Evolutionary conservation across 768 basidiomycete species (phyloP).

Genomic region (Chiua virens): DNA sequence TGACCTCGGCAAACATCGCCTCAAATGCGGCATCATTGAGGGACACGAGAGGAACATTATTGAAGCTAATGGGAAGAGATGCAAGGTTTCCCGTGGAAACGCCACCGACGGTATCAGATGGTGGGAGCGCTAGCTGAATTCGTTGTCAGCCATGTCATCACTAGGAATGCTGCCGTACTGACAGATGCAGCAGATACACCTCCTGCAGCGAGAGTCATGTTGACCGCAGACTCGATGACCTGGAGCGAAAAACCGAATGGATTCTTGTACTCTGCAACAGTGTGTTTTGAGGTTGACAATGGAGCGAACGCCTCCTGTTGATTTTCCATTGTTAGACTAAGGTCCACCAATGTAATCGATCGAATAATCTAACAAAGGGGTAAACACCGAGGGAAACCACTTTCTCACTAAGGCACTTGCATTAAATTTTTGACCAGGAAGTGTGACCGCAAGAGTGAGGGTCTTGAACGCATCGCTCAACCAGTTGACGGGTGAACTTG

Average conservation of each 20-base stretch:
- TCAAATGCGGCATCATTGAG: constrained; percentile 55
- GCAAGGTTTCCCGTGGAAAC: constrained; percentile 72
- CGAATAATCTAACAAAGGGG: constrained; percentile 49
- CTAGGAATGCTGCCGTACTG: constrained; percentile 10
- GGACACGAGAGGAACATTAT: constrained; percentile 54
- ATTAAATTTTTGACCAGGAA: constrained; percentile 60
- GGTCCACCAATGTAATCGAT: constrained; percentile 58
- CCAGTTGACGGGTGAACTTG: constrained; percentile 55
- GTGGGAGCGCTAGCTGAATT: constrained; percentile 51
- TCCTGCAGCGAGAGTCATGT: constrained; percentile 48
- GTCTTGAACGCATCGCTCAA: constrained; percentile 70
- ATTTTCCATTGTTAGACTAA: constrained; percentile 51
- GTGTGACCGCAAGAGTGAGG: constrained; percentile 55
- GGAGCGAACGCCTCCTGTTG: constrained; percentile 59
- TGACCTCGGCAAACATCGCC: constrained; percentile 58
- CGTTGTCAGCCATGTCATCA: neutral
- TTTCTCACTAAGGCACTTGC: constrained; percentile 29
- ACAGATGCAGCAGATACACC: constrained; percentile 57
- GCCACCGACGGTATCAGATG: constrained; percentile 49
- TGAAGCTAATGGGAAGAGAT: constrained; percentile 56
- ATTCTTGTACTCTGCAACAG: constrained; percentile 62
- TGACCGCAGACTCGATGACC: constrained; percentile 54
- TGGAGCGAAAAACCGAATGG: constrained; percentile 77
- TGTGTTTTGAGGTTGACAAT: constrained; percentile 53
- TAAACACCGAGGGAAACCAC: neutral